Percentiles rank a stretch among this genome's conserved stretches.
phyloP scores from a whole-genome alignment of 1,284 basidiomycete species.

The Cryptococcus floricola region DNA sequence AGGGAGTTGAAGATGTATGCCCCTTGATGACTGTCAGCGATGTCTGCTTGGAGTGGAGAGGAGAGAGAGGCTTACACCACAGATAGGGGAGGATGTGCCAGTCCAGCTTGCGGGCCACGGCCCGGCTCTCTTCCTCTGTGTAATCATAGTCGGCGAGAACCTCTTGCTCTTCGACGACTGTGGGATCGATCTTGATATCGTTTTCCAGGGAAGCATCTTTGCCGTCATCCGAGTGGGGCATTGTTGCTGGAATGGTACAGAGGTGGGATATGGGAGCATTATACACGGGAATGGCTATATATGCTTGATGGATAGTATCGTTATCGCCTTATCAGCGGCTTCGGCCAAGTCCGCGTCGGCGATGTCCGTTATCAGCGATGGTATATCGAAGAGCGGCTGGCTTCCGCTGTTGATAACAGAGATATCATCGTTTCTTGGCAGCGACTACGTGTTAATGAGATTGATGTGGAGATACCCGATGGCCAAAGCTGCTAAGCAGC shows the following conservation, averaged over 20 bases:
- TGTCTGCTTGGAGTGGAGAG: neutral
- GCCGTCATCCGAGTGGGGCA: neutral
- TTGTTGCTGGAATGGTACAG: neutral
- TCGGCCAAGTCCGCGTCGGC: too few relatives aligned
- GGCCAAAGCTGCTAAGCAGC: too few relatives aligned
- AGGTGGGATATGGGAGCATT: too few relatives aligned
- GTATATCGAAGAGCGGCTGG: too few relatives aligned
- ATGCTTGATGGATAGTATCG: too few relatives aligned
- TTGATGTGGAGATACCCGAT: too few relatives aligned
- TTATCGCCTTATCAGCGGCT: too few relatives aligned
- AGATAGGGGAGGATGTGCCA: constrained; percentile 22
- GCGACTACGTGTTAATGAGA: too few relatives aligned
- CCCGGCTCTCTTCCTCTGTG: constrained; percentile 18
- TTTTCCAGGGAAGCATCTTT: neutral
- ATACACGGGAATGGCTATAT: too few relatives aligned
- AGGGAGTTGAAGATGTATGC: constrained; percentile 16
- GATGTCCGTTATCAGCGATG: too few relatives aligned
- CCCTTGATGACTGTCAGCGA: neutral
- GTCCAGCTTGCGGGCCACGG: constrained; percentile 19
- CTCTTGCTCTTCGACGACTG: constrained; percentile 13
- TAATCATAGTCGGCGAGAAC: constrained; percentile 12
- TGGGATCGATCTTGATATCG: neutral
- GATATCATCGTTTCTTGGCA: too few relatives aligned
- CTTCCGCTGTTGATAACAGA: too few relatives aligned
- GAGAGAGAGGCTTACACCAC: constrained; percentile 11